Conservation (phyloP, 768 basidiomycete genomes). For the Boletus reticulatus region DNA sequence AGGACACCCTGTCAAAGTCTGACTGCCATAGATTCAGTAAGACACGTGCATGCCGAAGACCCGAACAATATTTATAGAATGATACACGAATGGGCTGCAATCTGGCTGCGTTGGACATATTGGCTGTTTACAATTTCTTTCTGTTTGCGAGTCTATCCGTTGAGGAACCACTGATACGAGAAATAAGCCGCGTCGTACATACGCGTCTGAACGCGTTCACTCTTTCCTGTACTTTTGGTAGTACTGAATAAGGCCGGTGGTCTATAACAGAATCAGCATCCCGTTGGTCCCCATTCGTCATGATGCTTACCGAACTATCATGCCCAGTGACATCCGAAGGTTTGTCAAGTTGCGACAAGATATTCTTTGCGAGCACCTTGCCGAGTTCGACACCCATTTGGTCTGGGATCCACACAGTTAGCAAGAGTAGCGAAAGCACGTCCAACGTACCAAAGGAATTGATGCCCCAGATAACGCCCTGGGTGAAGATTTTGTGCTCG, state of each 20-base stretch:
- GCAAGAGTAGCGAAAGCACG: not conserved
- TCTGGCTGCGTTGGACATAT: not conserved
- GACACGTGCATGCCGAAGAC: too few relatives aligned
- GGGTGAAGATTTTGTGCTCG: slow-evolving; percentile 99
- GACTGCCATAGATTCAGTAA: too few relatives aligned
- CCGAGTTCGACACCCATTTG: slow-evolving; percentile 99
- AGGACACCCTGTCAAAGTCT: too few relatives aligned
- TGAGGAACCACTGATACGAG: not conserved
- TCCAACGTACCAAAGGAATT: slow-evolving; percentile 85
- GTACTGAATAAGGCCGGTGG: slow-evolving; percentile 94
- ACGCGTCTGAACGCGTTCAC: slow-evolving; percentile 31
- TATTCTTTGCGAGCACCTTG: slow-evolving; percentile 96
- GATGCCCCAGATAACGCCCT: slow-evolving; percentile 97
- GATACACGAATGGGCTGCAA: slow-evolving; percentile 7
- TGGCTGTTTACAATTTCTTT: slow-evolving; percentile 4
- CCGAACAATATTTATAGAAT: not conserved
- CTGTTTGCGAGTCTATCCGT: not conserved
- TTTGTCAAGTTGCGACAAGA: slow-evolving; percentile 81
- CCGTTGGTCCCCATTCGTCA: not conserved
- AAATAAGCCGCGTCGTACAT: too few relatives aligned
- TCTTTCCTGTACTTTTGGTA: slow-evolving; percentile 89
- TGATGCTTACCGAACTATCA: slow-evolving; percentile 67
- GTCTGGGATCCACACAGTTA: slow-evolving; percentile 44
- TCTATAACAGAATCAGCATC: slow-evolving; percentile 44
- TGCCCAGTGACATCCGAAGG: slow-evolving; percentile 82